Evolutionary conservation across 2,329 filamentous ascomycete species (phyloP).

Genomic region (Calonectria pseudoturangicola): DNA sequence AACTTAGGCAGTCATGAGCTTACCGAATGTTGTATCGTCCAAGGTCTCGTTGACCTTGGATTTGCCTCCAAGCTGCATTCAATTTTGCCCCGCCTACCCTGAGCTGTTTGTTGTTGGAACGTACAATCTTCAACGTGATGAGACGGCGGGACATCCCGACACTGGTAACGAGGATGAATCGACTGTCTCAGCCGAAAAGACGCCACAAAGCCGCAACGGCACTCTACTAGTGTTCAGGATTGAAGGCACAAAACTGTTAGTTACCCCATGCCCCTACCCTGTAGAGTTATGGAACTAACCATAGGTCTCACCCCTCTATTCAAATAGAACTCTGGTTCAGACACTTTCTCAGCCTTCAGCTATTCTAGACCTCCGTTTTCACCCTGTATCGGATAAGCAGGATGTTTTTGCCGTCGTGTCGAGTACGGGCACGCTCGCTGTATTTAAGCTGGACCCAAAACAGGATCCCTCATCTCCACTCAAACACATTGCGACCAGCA

Average conservation of each 20-base stretch:
- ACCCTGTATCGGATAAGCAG: slow-evolving; percentile 65
- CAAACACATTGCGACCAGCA: slow-evolving; percentile 65
- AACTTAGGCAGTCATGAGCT: slow-evolving; percentile 47
- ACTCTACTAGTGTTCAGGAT: slow-evolving; percentile 82
- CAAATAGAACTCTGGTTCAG: slow-evolving; percentile 73
- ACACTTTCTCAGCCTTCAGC: slow-evolving; percentile 80
- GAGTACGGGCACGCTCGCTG: slow-evolving; percentile 81
- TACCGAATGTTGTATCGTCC: slow-evolving; percentile 60
- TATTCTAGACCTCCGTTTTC: slow-evolving; percentile 90
- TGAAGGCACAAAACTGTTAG: slow-evolving; percentile 73
- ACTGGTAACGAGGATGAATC: slow-evolving; percentile 47
- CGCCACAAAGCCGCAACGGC: slow-evolving; percentile 80
- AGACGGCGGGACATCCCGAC: slow-evolving; percentile 47
- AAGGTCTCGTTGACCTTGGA: slow-evolving; percentile 73
- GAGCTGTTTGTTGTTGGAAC: slow-evolving; percentile 87
- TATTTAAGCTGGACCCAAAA: slow-evolving; percentile 74
- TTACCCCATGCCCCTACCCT: slow-evolving; percentile 33
- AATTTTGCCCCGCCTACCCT: slow-evolving; percentile 79
- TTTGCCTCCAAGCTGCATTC: slow-evolving; percentile 85
- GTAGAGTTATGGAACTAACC: background rate
- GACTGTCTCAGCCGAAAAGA: slow-evolving; percentile 55
- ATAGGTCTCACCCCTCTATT: slow-evolving; percentile 22
- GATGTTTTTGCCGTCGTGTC: slow-evolving; percentile 83
- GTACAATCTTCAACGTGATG: slow-evolving; percentile 81
- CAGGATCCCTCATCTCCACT: slow-evolving; percentile 58